These are phyloP conservation scores for Setaria viridis DNA, from an alignment of 202 grass and related monocot genomes.

Conservation along the genomic window DNA sequence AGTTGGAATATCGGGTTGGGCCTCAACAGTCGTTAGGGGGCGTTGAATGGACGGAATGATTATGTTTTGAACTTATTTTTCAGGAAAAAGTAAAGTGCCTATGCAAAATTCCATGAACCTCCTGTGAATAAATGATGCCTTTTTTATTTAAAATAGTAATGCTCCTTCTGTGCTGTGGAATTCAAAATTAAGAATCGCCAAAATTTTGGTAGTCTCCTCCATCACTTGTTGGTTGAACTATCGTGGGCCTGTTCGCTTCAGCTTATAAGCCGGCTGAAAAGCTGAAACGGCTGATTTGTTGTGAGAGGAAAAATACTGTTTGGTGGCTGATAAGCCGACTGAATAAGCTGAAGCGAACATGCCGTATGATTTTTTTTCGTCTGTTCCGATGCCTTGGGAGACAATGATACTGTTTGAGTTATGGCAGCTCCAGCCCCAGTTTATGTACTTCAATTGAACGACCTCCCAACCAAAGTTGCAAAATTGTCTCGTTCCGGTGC, in stretches of 20 bases:
- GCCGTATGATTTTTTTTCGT: not conserved
- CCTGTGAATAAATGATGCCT: not conserved
- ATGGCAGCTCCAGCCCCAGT: not conserved
- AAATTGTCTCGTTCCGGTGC: slow-evolving; percentile 5
- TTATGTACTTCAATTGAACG: not conserved
- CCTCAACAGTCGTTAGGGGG: not conserved
- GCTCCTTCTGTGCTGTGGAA: not conserved
- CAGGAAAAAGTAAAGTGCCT: not conserved
- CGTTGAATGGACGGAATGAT: not conserved
- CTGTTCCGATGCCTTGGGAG: not conserved
- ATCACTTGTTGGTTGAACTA: too few relatives aligned
- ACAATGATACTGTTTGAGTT: not conserved
- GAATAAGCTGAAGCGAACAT: too few relatives aligned
- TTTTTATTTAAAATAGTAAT: not conserved
- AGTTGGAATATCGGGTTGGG: not conserved
- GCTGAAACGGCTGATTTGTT: too few relatives aligned
- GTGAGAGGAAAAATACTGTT: too few relatives aligned
- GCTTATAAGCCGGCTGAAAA: too few relatives aligned
- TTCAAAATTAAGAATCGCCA: not conserved
- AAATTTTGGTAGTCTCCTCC: not conserved
- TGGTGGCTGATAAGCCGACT: too few relatives aligned
- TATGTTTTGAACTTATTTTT: not conserved
- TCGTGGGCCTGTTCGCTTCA: too few relatives aligned
- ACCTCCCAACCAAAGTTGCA: slow-evolving; percentile 10
- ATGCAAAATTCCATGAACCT: not conserved